Evolutionary conservation across 805 yeast species (phyloP), one percentile per base, ranked within the genome.

Genomic region (Candida wancherniae): DNA sequence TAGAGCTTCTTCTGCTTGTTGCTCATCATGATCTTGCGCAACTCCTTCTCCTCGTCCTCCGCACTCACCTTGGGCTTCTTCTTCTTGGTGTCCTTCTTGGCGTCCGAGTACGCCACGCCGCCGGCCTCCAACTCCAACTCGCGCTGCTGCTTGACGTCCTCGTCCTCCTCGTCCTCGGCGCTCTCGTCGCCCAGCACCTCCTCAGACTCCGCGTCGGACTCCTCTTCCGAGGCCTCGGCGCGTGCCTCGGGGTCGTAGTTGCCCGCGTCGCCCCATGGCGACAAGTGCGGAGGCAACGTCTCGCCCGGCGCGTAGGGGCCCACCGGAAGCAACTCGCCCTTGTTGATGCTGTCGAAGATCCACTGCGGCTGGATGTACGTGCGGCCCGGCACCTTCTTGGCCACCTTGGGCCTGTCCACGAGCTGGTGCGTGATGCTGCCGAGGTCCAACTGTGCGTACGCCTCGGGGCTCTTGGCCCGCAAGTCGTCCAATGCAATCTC

Each of bases 221-320:
- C 75, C 2, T 53, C 72, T 9, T 57, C 74, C 11, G 29, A 59
- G 5, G 49, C 61, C 19, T 49, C 70, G 9, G 56, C 48, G 19
- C 59, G 59, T 19, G 75, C 81, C 35, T 71, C 77, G 49, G 98
- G 97, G 59, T 90, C 77, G 63, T 92, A 92, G 33, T 80, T 81
- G 48, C 82, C 86, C 28, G 88, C 74, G 64, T 92, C 98, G 47
- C 97, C 97, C 97, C 98, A 92, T 67, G 98, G 98, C 31, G 95
- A 84, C 51, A 92, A 69, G 61, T 92, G 98, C 21, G 98, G 97
- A 26, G 98, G 98, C 43, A 92, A 69, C 4, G 85, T 67, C 63
- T 90, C 97, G 34, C 98, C 98, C 4, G 96, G 95, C 25, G 94
- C 83, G 54, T 92, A 92, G 33, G 70, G 71, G 33, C 80, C 78